phyloP scores from a whole-genome alignment of 2,329 filamentous ascomycete genomes.

The Hymenoscyphus repandus region DNA sequence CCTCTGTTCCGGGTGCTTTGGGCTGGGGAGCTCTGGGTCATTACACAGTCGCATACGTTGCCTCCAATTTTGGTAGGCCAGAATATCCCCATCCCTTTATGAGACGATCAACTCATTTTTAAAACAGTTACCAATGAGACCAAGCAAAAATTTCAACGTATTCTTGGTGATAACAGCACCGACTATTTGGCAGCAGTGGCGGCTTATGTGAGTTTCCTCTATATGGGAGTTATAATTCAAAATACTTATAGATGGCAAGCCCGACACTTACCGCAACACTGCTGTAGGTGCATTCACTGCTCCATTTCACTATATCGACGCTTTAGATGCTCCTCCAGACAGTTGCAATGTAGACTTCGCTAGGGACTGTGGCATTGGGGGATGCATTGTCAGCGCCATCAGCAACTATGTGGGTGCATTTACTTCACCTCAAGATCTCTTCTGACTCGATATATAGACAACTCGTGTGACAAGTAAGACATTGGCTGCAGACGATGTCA shows the following conservation, averaged over 20 bases:
- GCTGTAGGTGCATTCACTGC: constrained; percentile 56
- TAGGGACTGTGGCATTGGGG: constrained; percentile 55
- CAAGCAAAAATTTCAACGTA: constrained; percentile 50
- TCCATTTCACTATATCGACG: constrained; percentile 65
- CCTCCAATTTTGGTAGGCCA: constrained; percentile 44
- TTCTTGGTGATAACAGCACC: constrained; percentile 49
- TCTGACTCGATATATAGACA: constrained; percentile 33
- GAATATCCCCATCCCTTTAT: not conserved
- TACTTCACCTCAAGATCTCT: constrained; percentile 42
- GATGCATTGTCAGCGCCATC: constrained; percentile 50
- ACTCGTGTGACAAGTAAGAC: constrained; percentile 15
- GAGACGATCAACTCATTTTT: not conserved
- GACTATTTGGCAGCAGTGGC: constrained; percentile 59
- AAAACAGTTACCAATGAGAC: constrained; percentile 46
- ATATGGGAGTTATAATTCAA: not conserved
- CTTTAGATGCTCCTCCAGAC: constrained; percentile 54
- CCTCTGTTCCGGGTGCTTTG: constrained; percentile 12
- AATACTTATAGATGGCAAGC: constrained; percentile 26
- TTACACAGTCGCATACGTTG: constrained; percentile 59
- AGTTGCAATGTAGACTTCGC: constrained; percentile 51
- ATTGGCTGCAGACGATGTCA: constrained; percentile 43
- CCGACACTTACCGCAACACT: constrained; percentile 56
- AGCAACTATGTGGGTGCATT: constrained; percentile 23
- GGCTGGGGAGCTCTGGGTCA: constrained; percentile 49
- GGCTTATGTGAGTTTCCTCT: constrained; percentile 42